These are phyloP conservation scores for Talaromyces ruber DNA, from an alignment of 495 filamentous ascomycete species.

Conservation along the genomic window DNA sequence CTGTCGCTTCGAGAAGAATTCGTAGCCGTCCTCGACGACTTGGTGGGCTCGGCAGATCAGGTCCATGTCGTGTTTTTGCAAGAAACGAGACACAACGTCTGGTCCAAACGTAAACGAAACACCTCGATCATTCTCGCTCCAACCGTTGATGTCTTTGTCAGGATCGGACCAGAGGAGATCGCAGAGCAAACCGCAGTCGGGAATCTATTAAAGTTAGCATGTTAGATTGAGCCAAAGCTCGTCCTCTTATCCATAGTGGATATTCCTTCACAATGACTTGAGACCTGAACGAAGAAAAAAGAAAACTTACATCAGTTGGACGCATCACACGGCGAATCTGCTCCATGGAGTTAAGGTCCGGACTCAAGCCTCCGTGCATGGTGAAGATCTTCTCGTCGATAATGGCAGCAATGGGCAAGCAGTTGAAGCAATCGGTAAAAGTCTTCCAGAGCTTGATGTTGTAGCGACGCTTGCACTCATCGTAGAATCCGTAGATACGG, in stretches of 20 bases:
- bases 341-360: conserved; percentile 98
- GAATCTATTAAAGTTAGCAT: conserved; percentile 67
- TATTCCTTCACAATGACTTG: conserved; percentile 8
- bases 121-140: conserved; percentile 98
- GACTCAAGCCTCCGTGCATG: conserved; percentile 97
- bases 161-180: conserved; percentile 98
- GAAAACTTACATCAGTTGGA: conserved; percentile 82
- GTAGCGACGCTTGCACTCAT: conserved; percentile 98
- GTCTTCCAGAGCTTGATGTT: conserved; percentile 99
- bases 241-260: neutral
- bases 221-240: conserved; percentile 31
- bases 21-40: conserved; percentile 98
- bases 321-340: conserved; percentile 99
- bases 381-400: conserved; percentile 99
- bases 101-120: conserved; percentile 98
- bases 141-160: conserved; percentile 99
- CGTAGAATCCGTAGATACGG: conserved; percentile 99
- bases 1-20: conserved; percentile 98
- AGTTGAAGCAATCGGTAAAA: conserved; percentile 99
- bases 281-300: conserved; percentile 7
- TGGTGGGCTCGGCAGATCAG: conserved; percentile 98
- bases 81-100: conserved; percentile 96
- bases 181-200: conserved; percentile 94
- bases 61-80: conserved; percentile 99
- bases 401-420: conserved; percentile 97